Base-by-base conservation (phyloP, 2,329 filamentous ascomycete species). In the Teratosphaeria epicoccoides region DNA sequence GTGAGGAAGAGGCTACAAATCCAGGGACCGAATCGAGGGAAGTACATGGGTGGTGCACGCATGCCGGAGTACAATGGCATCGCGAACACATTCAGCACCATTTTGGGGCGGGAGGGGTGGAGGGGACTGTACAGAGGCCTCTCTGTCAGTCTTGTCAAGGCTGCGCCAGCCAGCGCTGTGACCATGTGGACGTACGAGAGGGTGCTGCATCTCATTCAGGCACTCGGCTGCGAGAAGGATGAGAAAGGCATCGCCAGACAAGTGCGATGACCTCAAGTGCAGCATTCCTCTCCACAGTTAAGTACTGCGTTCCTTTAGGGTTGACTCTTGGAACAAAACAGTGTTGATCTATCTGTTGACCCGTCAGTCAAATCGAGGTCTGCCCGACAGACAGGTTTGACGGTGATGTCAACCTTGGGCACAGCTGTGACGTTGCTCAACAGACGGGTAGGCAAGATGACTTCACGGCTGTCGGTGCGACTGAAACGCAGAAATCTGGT, bases 181-280 rank as follows among this genome's bases (percentile, higher is more conserved):
- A 96, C 90, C 0, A 87, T 96, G 76, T 96, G 89, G 88, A 94
- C 88, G 1, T 96, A 95, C 69, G 90, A 95, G 72, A 76, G 84
- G 63, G 79, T 79, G 17, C 72, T 96, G 71, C 78, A 60, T 43
- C 22, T 60, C 33, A 45, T 66, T 20, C 57, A 54, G 52, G 50
- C 26, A 7, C 45, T 57, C 47, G n/a, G 33, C 10, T 56, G 53
- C 6, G 51, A 55, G 17, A 49, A 43, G 33, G 33, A 40, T 9
- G 33, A 17, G 4, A 40, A 17, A n/a, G 14, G 4, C 2, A 40
- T 12, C 20, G 33, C 20, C 6, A 17, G n/a, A 5, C 33, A 40
- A 20, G 33, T 40, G 33, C 20, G 9, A 17, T 17, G n/a, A 40
- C n/a, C 3, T 7, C 33, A n/a, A 9, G 6, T 40, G 33, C 17